Conservation (phyloP, 2,329 filamentous ascomycete genomes). For the Aureobasidium musti region DNA sequence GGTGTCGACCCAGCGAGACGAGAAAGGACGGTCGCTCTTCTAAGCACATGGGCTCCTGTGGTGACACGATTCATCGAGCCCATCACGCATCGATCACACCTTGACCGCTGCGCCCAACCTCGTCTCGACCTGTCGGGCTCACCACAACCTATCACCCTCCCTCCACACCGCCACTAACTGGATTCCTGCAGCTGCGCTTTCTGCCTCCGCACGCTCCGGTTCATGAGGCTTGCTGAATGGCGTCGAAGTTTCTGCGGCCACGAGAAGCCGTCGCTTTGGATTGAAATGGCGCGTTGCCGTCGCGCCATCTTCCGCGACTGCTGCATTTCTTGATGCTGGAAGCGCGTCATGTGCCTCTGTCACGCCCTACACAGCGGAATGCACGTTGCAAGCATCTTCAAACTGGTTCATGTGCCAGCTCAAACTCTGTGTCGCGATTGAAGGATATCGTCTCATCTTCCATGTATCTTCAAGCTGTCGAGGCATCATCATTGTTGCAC, state of each 20-base stretch:
- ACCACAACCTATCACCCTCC: constrained; percentile 14
- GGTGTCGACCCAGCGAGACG: constrained; percentile 8
- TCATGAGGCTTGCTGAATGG: constrained; percentile 11
- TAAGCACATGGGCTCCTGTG: constrained; percentile 28
- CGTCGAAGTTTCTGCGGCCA: constrained; percentile 15
- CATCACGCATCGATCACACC: constrained; percentile 28
- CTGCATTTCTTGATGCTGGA: constrained; percentile 4
- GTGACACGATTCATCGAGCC: constrained; percentile 27
- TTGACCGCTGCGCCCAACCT: constrained; percentile 25
- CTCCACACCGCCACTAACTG: constrained; percentile 20
- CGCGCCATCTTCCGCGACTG: constrained; percentile 19
- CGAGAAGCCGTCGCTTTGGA: constrained; percentile 25
- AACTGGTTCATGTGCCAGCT: neutral
- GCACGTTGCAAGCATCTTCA: neutral
- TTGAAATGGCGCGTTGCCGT: constrained; percentile 22
- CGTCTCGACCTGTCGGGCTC: constrained; percentile 18
- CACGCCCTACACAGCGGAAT: neutral
- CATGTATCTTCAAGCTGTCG: neutral
- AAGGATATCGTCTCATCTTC: neutral
- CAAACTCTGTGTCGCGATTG: constrained; percentile 4
- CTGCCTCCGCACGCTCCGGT: constrained; percentile 4
- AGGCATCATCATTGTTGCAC: neutral
- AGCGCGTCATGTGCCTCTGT: constrained; percentile 25
- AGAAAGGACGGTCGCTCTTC: constrained; percentile 21
- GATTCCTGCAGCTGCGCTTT: constrained; percentile 23